Base-by-base conservation (phyloP, 2,329 filamentous ascomycete genomes). In the Alternaria brassicicola region DNA sequence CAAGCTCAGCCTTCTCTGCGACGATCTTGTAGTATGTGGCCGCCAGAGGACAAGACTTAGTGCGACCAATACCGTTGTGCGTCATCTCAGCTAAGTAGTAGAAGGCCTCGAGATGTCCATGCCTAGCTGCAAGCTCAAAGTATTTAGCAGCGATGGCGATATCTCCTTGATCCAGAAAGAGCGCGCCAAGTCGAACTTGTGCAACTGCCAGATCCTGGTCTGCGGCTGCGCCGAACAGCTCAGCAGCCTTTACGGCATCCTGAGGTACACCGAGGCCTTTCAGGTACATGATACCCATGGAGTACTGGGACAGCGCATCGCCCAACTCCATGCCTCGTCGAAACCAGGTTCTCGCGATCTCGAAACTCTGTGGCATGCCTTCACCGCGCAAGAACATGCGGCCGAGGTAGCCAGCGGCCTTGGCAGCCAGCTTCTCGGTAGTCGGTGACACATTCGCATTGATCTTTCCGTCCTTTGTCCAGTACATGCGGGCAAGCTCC, bases 51-150 rank as follows among this genome's bases (percentile, higher is more conserved):
- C 93, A 97, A 12, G 89, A 89, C 66, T 88, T 88, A 64, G 96
- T 91, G 33, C 91, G 85, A 5, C 91, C 92, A 28, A 96, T 85
- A 0, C 91, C 93, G 62, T 91, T 86, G 66, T 93, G 86, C 23
- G 88, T 89, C 81, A 97, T 87, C 78, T 97, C 93, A 2, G 92
- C 93, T 4, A 97, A 86, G 75, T 96, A 96, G 78, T 97, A 97
- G 73, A 91, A 92, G 0, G 93, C 91, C 77, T 97, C 93, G 61
- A 97, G 90, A 71, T 93, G 90, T 13, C 89, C 89, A 73, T 92
- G 92, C 23, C 91, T 84, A 38, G 89, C 89, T 5, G 93, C 93
- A 46, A 94, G 83, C 71, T 97, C 93, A 68, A 97, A 97, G 75
- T 96, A 96, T 65, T 89, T 88, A 59, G 88, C 90, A 2, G 93